Evolutionary conservation across 2,329 filamentous ascomycete genomes (phyloP), one percentile per base, ranked within the genome.

Genomic region (Botryotinia globosa): DNA sequence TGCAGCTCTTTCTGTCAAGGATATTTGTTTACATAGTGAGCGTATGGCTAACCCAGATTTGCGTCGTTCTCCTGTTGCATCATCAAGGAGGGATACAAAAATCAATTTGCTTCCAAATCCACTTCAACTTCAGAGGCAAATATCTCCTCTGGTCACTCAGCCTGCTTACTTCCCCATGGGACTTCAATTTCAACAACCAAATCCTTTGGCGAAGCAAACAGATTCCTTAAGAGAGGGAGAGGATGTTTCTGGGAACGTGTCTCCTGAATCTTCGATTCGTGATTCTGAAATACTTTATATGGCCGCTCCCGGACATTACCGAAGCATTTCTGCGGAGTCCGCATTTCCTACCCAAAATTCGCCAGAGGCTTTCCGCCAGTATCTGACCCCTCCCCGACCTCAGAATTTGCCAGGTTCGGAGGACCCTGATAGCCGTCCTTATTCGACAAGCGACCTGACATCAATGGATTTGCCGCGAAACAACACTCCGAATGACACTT

Each of bases 1-100:
- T 75, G 75, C 76, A 45, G 56, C 73, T 29, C 34, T 73, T 34
- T 72, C 73, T 3, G 73, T 76, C 72, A 72, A 48, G 22, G 75
- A 78, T 64, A 72, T 76, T 18, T 74, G 45, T 59, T 58, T 69
- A 61, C 74, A 73, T 62, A 67, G 42, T 56, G 63, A 71, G 61
- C 61, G 32, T 25, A 29, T 74, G 22, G 22, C 59, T 1, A 69
- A 73, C 37, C 32, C 73, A 9, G 73, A 73, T 44, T 72, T 74
- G 59, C 59, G 54, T 32, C 71, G 29, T 65, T 72, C 71, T 42
- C 72, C 66, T 12, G 67, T 71, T 48, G 71, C 66, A 54, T 72
- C 69, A 48, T 73, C 74, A 39, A 64, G 74, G 44, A 72, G 73
- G 65, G 74, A 70, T n/a, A 71, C 72, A 34, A 62, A 73, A 29